Evolutionary conservation across 306 rosid genomes (phyloP), one percentile per base, ranked within the genome.

Genomic region (Ormosia semicastrata): DNA sequence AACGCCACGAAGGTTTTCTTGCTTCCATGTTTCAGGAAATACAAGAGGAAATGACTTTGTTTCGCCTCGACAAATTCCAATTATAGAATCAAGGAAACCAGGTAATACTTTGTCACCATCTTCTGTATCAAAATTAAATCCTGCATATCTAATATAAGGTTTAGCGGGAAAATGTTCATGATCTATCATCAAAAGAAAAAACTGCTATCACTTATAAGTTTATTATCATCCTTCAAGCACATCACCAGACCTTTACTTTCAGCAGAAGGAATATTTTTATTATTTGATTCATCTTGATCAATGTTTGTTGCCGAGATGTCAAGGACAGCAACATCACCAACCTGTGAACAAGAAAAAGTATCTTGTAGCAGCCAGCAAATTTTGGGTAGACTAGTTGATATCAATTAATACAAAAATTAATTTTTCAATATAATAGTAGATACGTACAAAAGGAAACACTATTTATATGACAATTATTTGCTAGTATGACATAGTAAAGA

Each of bases 1-100:
- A 83, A 95, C 77, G 65, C 98, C 95, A 32, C 84, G 89, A 37
- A 95, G 97, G 81, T 84, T 80, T 82, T 93, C 95, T 85, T 93
- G 99, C 49, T 60, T 91, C 99, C 99, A 95, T 11, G 97, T 87
- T 85, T 93, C 94, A 46, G 99, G 98, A 86, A 95, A 95, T 67
- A 90, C 85, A 71, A 93, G 94, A 44, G 93, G 93, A 86, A 93
- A 95, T 60, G 98, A 89, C 90, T 85, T 95, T 39, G 92, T 87
- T 86, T 93, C 98, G 13, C 98, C 98, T 14, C 56, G 86, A 18
- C 76, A 47, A 85, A 95, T 91, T 85, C 98, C 95, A 85, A 86
- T 72, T 59, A 95, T 85, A 36, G 90, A 82, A 80, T 95, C 94
- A 34, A 95, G 89, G 85, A 95, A 95, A 56, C 99, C 94, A 7